A percentile compares a stretch with the other conserved stretches of the same genome.
Evolutionary conservation across 2,329 filamentous ascomycete species (phyloP).

Genomic region (Fusarium tuaranense): DNA sequence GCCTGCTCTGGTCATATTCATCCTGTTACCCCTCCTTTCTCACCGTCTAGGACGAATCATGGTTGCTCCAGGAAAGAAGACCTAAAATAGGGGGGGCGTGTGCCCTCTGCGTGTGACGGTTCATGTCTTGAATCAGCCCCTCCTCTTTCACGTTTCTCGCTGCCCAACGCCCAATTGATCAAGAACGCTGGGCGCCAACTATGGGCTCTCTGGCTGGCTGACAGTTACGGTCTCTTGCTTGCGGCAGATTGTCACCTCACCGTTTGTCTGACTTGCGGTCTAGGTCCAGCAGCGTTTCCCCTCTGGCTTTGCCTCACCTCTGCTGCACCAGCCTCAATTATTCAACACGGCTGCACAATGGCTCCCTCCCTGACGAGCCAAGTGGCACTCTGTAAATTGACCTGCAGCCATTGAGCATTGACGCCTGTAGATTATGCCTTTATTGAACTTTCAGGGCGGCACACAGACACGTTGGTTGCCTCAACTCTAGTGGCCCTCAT

Average conservation of each 20-base stretch:
- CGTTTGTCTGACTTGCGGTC: slow-evolving; percentile 22
- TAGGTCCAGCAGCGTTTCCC: slow-evolving; percentile 9
- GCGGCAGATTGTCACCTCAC: slow-evolving; percentile 14
- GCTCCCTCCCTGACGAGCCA: slow-evolving; percentile 6
- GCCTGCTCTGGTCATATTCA: slow-evolving; percentile 19
- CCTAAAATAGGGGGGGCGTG: slow-evolving; percentile 35
- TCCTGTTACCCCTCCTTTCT: slow-evolving; percentile 15
- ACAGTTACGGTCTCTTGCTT: slow-evolving; percentile 7
- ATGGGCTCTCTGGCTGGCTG: slow-evolving; percentile 11
- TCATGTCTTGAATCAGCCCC: slow-evolving; percentile 42
- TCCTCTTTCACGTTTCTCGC: slow-evolving; percentile 32
- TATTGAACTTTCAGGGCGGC: slow-evolving; percentile 14
- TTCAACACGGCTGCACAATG: not conserved
- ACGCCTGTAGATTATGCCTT: not conserved
- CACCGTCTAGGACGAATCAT: slow-evolving; percentile 22
- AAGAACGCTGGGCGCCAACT: slow-evolving; percentile 26
- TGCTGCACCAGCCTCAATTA: slow-evolving; percentile 7
- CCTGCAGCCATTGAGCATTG: slow-evolving; percentile 13
- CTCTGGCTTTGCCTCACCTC: slow-evolving; percentile 1
- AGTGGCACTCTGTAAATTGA: slow-evolving; percentile 4
- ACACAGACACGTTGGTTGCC: slow-evolving; percentile 9
- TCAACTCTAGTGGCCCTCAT: slow-evolving; percentile 16
- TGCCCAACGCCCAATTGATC: slow-evolving; percentile 41
- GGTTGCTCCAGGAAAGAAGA: slow-evolving; percentile 17
- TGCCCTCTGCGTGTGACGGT: slow-evolving; percentile 37